phyloP scores from a whole-genome alignment of 306 rosid genomes.

The Arachis hypogaea region DNA sequence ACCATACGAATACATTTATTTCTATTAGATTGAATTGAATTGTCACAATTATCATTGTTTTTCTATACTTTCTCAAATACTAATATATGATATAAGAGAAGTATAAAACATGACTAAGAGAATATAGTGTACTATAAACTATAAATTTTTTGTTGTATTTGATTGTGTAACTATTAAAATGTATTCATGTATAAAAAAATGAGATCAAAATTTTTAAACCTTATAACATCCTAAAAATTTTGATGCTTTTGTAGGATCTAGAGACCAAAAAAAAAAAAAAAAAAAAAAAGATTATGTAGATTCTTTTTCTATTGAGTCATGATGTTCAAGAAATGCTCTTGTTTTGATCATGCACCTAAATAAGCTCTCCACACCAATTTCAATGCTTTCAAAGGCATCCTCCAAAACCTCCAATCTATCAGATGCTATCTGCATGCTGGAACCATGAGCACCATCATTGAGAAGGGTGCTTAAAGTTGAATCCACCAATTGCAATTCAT shows the following conservation, averaged over 20 bases:
- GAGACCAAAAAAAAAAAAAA: not conserved
- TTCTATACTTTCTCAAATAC: too few relatives aligned
- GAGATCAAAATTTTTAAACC: not conserved
- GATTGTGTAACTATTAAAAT: slow-evolving; percentile 3
- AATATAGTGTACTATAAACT: not conserved
- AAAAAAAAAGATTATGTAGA: too few relatives aligned
- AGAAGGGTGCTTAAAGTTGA: slow-evolving; percentile 37
- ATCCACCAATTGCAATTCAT: slow-evolving; percentile 57
- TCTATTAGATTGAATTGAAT: too few relatives aligned
- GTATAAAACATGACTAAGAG: not conserved
- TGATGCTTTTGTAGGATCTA: not conserved
- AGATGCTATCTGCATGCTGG: slow-evolving; percentile 46
- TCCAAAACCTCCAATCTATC: slow-evolving; percentile 57
- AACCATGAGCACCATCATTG: slow-evolving; percentile 33
- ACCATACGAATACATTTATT: too few relatives aligned
- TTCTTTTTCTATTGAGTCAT: slow-evolving; percentile 46
- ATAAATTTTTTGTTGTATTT: not conserved
- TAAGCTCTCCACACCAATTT: slow-evolving; percentile 55
- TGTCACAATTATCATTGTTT: too few relatives aligned
- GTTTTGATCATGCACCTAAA: slow-evolving; percentile 64
- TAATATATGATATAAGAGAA: too few relatives aligned
- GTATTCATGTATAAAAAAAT: not conserved
- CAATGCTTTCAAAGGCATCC: slow-evolving; percentile 54
- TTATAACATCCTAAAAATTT: not conserved
- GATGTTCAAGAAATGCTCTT: slow-evolving; percentile 65